phyloP scores from a whole-genome alignment of 2,329 filamentous ascomycete genomes.

The Ceratocystis destructans region DNA sequence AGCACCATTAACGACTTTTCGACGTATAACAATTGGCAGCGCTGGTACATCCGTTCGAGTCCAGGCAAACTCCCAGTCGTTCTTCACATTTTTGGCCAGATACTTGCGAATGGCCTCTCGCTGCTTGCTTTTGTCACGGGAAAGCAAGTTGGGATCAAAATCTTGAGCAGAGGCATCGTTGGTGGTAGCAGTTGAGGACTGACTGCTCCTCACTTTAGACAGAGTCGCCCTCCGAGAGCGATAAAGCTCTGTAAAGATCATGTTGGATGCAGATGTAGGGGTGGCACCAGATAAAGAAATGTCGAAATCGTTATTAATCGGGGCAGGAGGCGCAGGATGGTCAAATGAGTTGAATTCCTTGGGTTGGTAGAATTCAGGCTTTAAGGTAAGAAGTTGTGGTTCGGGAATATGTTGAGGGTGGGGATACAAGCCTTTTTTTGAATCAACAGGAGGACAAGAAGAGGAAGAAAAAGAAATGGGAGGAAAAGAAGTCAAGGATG shows the following conservation, averaged over 20 bases:
- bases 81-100: constrained; percentile 39
- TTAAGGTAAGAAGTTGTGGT: constrained; percentile 15
- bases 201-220: constrained; percentile 27
- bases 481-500: constrained; percentile 21
- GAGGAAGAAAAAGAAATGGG: constrained; percentile 19
- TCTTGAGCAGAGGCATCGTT: constrained; percentile 26
- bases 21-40: constrained; percentile 18
- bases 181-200: constrained; percentile 22
- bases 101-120: constrained; percentile 48
- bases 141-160: constrained; percentile 47
- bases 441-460: constrained; percentile 11
- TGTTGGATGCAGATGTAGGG: constrained; percentile 26
- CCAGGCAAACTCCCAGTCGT: constrained; percentile 50
- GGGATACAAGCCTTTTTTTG: constrained; percentile 17
- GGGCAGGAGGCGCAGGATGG: constrained; percentile 10
- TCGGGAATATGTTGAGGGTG: constrained; percentile 12
- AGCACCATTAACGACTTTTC: constrained; percentile 7
- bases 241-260: constrained; percentile 48
- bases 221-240: constrained; percentile 41
- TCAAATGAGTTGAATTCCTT: constrained; percentile 19
- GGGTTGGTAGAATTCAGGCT: constrained; percentile 14
- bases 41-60: constrained; percentile 27
- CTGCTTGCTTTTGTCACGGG: constrained; percentile 47
- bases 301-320: constrained; percentile 11
- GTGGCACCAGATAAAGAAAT: constrained; percentile 7